Conservation (phyloP, 129 eudicot genomes). For the Kitagawia praeruptora region DNA sequence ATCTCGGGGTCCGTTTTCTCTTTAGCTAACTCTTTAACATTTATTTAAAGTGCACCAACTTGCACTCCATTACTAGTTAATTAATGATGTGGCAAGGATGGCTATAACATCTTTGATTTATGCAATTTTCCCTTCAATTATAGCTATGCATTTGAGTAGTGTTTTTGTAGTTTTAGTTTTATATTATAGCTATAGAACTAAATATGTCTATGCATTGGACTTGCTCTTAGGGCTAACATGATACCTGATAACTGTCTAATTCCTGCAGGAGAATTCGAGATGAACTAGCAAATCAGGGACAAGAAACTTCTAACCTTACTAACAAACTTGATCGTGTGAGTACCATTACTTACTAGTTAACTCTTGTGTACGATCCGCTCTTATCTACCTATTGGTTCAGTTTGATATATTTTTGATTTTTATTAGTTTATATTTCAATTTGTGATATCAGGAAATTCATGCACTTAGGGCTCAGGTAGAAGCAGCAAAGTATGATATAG, state of each 20-base stretch:
- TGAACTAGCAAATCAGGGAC: slow-evolving; percentile 77
- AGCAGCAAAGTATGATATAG: slow-evolving; percentile 89
- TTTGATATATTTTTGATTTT: neutral
- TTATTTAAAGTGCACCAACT: no score
- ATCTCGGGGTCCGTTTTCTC: no score
- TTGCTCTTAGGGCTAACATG: neutral
- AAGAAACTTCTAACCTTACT: slow-evolving; percentile 84
- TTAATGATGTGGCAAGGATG: no score
- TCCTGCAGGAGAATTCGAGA: slow-evolving; percentile 84
- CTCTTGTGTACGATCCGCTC: neutral
- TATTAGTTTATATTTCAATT: neutral
- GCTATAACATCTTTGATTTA: no score
- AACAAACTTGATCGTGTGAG: slow-evolving; percentile 92
- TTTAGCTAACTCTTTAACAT: no score
- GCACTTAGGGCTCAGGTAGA: slow-evolving; percentile 77
- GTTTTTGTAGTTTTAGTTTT: no score
- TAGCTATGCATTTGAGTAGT: no score
- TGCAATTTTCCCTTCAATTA: no score
- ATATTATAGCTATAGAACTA: no score
- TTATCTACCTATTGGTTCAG: neutral
- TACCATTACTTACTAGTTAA: neutral
- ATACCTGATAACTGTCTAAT: neutral
- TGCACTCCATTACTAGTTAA: no score
- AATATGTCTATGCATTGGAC: no score
- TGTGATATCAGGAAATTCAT: slow-evolving; percentile 70